Percentiles rank a stretch among this genome's conserved stretches.
phyloP scores from a whole-genome alignment of 257 asterid species.

The Solanum chilense region DNA sequence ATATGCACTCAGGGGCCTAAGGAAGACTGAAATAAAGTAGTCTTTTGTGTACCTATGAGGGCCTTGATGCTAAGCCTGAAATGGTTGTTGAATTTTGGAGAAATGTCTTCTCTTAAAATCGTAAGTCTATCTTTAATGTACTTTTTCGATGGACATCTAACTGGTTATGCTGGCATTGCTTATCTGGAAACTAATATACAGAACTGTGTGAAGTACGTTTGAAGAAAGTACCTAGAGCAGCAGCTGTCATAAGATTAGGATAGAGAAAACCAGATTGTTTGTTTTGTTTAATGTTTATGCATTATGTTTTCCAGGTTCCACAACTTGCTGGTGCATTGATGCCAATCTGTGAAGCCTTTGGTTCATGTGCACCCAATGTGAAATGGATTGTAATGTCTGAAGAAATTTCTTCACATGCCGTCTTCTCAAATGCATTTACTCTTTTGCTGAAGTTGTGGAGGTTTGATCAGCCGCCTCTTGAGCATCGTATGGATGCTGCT shows the following conservation, averaged over 20 bases:
- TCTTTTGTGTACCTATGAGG: neutral
- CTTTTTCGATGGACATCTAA: neutral
- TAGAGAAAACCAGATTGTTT: neutral
- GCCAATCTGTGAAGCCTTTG: conserved; percentile 94
- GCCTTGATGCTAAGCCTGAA: neutral
- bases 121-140: neutral
- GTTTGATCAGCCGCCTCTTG: conserved; percentile 86
- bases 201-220: neutral
- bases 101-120: neutral
- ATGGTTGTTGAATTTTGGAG: neutral
- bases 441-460: conserved; percentile 90
- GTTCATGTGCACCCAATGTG: conserved; percentile 75
- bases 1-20: neutral
- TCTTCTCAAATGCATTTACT: conserved; percentile 90
- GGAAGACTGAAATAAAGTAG: neutral
- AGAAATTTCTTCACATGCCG: conserved; percentile 64
- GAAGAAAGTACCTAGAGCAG: neutral
- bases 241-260: neutral
- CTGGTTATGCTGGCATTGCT: neutral
- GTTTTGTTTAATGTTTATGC: conserved; percentile 1
- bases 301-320: conserved; percentile 54
- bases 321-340: conserved; percentile 93
- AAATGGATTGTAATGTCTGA: conserved; percentile 73
- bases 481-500: conserved; percentile 53
- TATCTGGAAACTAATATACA: neutral